These are phyloP conservation scores for Tillandsia leiboldiana DNA, from an alignment of 176 grass and related monocot genomes.

Conservation along the genomic window DNA sequence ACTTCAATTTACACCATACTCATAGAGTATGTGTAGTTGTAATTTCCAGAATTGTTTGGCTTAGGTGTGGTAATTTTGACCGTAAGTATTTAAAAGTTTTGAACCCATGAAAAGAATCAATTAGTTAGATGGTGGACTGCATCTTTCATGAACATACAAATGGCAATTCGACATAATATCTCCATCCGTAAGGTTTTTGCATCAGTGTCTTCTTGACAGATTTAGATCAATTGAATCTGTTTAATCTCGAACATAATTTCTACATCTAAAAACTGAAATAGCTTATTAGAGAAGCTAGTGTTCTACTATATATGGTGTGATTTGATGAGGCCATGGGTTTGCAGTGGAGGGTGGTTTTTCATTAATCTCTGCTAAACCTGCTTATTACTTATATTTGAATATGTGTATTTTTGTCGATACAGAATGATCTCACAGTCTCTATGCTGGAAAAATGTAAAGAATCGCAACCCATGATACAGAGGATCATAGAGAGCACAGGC, in stretches of 20 bases:
- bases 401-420: neutral
- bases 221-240: no score
- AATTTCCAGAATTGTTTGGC: neutral
- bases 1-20: neutral
- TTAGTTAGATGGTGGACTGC: neutral
- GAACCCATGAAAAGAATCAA: neutral
- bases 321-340: no score
- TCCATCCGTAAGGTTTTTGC: no score
- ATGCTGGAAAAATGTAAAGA: conserved; percentile 30
- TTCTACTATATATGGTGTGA: no score
- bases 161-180: no score
- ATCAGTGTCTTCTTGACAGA: no score
- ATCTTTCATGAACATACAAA: no score
- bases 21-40: neutral
- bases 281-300: no score
- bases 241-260: no score
- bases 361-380: neutral
- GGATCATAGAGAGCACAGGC: conserved; percentile 28
- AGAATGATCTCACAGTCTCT: conserved; percentile 26
- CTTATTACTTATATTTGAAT: neutral
- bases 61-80: neutral
- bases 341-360: neutral
- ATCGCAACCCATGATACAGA: conserved; percentile 19
- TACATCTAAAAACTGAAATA: no score
- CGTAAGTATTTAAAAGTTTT: neutral